Evolutionary conservation across 441 rosid genomes (phyloP).

Genomic region (Sinapis alba): DNA sequence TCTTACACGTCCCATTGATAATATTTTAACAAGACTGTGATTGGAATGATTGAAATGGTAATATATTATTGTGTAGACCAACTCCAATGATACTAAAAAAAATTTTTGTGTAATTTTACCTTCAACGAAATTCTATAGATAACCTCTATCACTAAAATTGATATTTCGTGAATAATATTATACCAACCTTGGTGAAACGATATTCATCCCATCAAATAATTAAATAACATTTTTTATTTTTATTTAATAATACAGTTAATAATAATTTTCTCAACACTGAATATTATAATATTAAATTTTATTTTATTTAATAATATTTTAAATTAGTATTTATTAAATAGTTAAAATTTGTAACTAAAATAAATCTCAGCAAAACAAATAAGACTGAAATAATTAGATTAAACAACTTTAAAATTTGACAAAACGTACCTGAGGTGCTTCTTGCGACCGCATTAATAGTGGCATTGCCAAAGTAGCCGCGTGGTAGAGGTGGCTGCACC

Average conservation of each 20-base stretch:
- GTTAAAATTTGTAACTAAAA: not conserved
- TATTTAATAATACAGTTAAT: not conserved
- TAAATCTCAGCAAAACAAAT: too few species aligned
- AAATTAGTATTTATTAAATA: too few species aligned
- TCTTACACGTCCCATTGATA: not conserved
- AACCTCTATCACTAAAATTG: not conserved
- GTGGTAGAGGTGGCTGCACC: slow-evolving; percentile 42
- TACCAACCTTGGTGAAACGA: not conserved
- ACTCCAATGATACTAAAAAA: not conserved
- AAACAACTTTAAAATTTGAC: not conserved
- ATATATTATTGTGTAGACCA: not conserved
- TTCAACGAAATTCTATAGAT: not conserved
- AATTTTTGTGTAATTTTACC: not conserved
- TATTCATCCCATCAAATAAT: not conserved
- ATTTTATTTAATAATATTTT: not conserved
- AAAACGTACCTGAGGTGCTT: slow-evolving; percentile 40
- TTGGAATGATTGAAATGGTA: not conserved
- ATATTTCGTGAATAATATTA: not conserved
- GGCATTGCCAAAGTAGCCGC: slow-evolving; percentile 52
- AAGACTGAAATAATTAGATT: not conserved
- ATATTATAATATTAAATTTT: not conserved
- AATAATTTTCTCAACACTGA: not conserved
- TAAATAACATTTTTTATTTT: not conserved
- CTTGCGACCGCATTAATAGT: slow-evolving; percentile 49
- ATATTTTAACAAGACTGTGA: not conserved